Evolutionary conservation across 305 asterid genomes (phyloP).

Genomic region (Andrographis paniculata): DNA sequence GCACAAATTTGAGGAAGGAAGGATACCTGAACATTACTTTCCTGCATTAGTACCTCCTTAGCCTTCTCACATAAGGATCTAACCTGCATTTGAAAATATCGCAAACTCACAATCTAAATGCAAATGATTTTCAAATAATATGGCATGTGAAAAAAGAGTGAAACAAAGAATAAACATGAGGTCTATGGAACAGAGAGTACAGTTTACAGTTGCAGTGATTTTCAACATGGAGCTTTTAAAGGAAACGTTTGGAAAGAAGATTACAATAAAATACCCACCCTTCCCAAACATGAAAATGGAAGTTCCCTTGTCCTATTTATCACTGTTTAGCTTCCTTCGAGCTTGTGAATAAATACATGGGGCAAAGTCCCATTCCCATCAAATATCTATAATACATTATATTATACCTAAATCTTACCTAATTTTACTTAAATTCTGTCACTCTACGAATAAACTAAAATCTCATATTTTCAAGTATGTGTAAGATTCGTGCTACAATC

Average conservation of each 20-base stretch:
- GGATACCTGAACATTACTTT: constrained; percentile 93
- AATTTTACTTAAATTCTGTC: too few relatives aligned
- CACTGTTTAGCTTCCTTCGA: too few relatives aligned
- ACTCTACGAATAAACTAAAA: too few relatives aligned
- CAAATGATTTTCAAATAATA: neutral
- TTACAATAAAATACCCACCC: neutral
- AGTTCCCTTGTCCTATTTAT: too few relatives aligned
- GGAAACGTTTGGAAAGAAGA: neutral
- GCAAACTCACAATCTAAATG: constrained; percentile 13
- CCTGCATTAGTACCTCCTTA: constrained; percentile 83
- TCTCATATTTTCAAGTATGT: too few relatives aligned
- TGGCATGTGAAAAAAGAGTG: neutral
- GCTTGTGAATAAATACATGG: too few relatives aligned
- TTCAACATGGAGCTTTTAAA: neutral
- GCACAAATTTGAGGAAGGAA: too few relatives aligned
- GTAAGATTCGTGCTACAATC: too few relatives aligned
- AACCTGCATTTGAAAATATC: constrained; percentile 45
- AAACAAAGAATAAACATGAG: neutral
- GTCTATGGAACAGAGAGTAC: neutral
- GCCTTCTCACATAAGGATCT: constrained; percentile 90
- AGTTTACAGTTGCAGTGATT: neutral
- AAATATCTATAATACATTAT: too few relatives aligned
- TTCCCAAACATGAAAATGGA: too few relatives aligned
- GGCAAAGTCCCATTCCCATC: too few relatives aligned
- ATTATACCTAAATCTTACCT: too few relatives aligned